Conservation (phyloP, 1,284 basidiomycete species). For the Ustilago cynodontis region DNA sequence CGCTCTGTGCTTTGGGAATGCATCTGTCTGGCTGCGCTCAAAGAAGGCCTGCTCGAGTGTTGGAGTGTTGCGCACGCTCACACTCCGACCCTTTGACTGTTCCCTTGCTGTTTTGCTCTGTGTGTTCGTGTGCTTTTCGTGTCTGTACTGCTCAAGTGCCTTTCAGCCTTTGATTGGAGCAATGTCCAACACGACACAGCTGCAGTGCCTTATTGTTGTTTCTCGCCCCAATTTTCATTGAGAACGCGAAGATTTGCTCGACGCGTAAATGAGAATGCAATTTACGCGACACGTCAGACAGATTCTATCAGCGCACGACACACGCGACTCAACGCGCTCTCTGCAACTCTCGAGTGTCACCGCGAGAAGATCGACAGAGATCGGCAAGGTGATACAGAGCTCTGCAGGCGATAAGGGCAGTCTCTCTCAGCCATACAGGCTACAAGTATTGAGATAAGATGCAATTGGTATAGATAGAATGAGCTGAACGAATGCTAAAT, state of each 20-base stretch:
- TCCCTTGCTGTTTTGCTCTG: too few species aligned
- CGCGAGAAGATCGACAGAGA: not conserved
- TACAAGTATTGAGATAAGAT: not conserved
- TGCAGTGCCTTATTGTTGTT: slow-evolving; percentile 24
- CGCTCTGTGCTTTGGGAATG: not conserved
- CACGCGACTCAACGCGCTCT: not conserved
- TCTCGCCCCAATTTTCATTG: not conserved
- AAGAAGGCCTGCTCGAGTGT: slow-evolving; percentile 5
- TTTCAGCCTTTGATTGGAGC: not conserved
- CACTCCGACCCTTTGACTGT: not conserved
- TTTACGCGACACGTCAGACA: slow-evolving; percentile 44
- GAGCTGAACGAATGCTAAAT: not conserved
- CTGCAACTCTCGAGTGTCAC: too few species aligned
- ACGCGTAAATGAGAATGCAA: slow-evolving; percentile 39
- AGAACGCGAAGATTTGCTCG: slow-evolving; percentile 16
- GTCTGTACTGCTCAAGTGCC: slow-evolving; percentile 25
- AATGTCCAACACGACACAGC: slow-evolving; percentile 19
- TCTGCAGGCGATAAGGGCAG: too few species aligned
- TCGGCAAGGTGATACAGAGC: not conserved
- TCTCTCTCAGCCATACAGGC: not conserved
- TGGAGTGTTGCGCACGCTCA: slow-evolving; percentile 16
- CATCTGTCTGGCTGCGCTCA: not conserved
- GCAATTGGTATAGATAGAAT: slow-evolving; percentile 5
- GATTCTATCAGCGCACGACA: not conserved
- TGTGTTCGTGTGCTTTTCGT: not conserved